Evolutionary conservation across 2,329 filamentous ascomycete genomes (phyloP).

Genomic region (Dactylella cylindrospora): DNA sequence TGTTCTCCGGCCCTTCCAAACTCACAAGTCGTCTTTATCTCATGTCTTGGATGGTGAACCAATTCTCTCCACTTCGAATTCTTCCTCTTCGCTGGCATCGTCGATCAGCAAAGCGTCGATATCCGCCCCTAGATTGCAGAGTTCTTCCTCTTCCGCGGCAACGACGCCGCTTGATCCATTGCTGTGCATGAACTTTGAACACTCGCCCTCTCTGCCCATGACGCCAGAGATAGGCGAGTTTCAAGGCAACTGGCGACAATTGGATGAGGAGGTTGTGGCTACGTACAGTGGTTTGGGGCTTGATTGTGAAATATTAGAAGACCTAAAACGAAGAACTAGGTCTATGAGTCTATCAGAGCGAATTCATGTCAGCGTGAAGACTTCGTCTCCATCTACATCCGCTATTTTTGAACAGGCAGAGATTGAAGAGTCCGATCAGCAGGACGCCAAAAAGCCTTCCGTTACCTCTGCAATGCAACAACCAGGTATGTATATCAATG

Average conservation of each 20-base stretch:
- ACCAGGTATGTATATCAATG: constrained; percentile 4
- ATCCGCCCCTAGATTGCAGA: constrained; percentile 34
- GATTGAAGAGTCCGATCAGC: constrained; percentile 6
- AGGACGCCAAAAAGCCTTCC: neutral
- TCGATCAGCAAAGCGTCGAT: constrained; percentile 39
- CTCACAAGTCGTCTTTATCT: constrained; percentile 35
- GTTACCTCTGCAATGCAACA: neutral
- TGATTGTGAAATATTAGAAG: constrained; percentile 42
- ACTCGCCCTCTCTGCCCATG: constrained; percentile 37
- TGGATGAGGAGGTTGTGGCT: constrained; percentile 38
- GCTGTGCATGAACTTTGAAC: constrained; percentile 34
- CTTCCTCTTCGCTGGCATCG: constrained; percentile 34
- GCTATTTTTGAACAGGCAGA: constrained; percentile 33
- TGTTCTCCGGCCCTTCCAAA: constrained; percentile 34
- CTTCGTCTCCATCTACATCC: constrained; percentile 15
- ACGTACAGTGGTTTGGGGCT: constrained; percentile 39
- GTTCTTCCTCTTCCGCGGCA: constrained; percentile 33
- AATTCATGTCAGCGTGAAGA: constrained; percentile 17
- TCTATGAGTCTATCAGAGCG: constrained; percentile 40
- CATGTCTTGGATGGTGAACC: constrained; percentile 38
- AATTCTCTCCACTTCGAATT: constrained; percentile 35
- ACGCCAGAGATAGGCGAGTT: constrained; percentile 43
- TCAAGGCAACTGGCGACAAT: constrained; percentile 41
- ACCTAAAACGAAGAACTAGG: constrained; percentile 33
- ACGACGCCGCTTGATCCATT: constrained; percentile 36